Base-by-base conservation (phyloP, 441 rosid genomes). In the Populus hybrid region DNA sequence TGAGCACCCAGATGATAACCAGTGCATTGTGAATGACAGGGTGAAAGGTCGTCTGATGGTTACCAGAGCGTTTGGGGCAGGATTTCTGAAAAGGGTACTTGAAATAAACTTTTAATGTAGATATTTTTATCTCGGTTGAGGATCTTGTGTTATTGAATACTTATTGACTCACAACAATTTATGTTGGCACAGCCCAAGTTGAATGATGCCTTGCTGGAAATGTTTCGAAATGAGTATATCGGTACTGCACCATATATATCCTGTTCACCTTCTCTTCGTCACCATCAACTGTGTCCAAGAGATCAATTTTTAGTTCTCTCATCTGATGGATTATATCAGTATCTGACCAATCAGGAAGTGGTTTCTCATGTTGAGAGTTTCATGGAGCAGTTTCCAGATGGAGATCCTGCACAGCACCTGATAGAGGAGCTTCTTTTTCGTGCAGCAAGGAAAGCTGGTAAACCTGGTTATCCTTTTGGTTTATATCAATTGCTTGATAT, bases 371-470 rank as follows among this genome's bases (percentile, higher is more conserved):
- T 92, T 67, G 92, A 89, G 88, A 87, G 78, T 81, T 92, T 92
- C 85, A 88, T 92, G 94, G 95, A 88, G 90, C 92, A 89, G 85
- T 93, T 88, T 86, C 99, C 98, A 46, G 98, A 95, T 57, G 98
- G 98, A 75, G 98, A 95, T 84, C 99, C 99, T 59, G 99, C 98
- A 65, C 99, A 95, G 82, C 95, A 89, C 81, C 82, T 95, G 57
- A 92, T 95, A 82, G 94, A 95, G 80, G 98, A 93, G 85, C 91
- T 93, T 87, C 92, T 95, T 64, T 85, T 85, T 75, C 94, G 95
- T 65, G 99, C 98, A 72, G 99, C 99, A 81, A 90, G 90, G 89
- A 94, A 91, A 90, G 99, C 98, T 53, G 99, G 99, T 95, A 91
- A 78, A 67, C 10, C 57, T 80, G 3, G 16, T 28, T 38, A 38